Conservation (phyloP, 139 green algal species). For the Eudorina sp. region DNA sequence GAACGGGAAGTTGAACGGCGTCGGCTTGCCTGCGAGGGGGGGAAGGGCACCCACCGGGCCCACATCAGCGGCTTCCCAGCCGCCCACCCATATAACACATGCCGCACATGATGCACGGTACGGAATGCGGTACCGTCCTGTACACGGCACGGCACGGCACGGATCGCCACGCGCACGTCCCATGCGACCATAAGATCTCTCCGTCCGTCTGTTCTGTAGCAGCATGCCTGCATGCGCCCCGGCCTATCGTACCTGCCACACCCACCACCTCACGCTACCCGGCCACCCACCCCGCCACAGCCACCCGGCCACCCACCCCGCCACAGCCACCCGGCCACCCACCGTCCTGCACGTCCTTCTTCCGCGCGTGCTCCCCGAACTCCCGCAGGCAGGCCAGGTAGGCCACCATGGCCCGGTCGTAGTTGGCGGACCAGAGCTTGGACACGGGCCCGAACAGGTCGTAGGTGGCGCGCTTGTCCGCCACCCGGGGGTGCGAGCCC, state of each 20-base stretch:
- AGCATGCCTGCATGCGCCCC: too few relatives aligned
- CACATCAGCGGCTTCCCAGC: too few relatives aligned
- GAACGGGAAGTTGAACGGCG: slow-evolving; percentile 87
- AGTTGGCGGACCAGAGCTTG: slow-evolving; percentile 86
- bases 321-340: not conserved
- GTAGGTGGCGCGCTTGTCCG: slow-evolving; percentile 79
- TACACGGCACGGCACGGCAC: too few relatives aligned
- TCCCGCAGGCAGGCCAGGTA: slow-evolving; percentile 90
- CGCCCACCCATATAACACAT: too few relatives aligned
- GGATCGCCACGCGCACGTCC: too few relatives aligned
- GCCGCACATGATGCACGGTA: too few relatives aligned
- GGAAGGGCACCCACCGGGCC: not conserved
- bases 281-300: not conserved
- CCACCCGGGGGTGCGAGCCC: slow-evolving; percentile 88
- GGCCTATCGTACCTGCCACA: too few relatives aligned
- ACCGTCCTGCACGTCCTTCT: slow-evolving; percentile 36
- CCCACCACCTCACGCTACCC: too few relatives aligned
- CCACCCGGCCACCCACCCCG: not conserved
- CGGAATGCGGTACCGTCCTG: too few relatives aligned
- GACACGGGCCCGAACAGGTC: slow-evolving; percentile 94
- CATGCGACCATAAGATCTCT: too few relatives aligned
- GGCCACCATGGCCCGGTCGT: slow-evolving; percentile 87
- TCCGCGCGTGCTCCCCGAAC: slow-evolving; percentile 83
- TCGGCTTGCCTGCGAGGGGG: slow-evolving; percentile 34
- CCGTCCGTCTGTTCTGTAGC: too few relatives aligned